Conservation (phyloP, 2,329 filamentous ascomycete species). For the Metarhizium anisopliae region DNA sequence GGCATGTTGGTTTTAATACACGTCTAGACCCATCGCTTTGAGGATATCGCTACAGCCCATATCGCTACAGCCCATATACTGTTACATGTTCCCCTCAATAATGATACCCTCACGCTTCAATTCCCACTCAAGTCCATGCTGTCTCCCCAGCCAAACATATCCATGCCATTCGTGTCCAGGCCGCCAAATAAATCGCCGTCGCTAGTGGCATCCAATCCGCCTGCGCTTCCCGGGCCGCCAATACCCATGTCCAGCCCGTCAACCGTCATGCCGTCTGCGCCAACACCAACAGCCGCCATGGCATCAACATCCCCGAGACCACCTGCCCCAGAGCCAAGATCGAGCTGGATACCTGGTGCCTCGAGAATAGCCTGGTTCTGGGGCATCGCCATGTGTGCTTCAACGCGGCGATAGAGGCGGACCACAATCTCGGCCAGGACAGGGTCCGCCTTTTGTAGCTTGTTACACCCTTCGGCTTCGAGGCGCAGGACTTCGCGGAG, state of each 20-base stretch:
- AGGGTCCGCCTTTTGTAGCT: conserved; percentile 46
- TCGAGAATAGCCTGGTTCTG: conserved; percentile 33
- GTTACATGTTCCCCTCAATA: no score
- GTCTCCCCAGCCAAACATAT: conserved; percentile 34
- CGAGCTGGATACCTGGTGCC: conserved; percentile 30
- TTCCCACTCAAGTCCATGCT: conserved; percentile 23
- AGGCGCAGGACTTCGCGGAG: conserved; percentile 51
- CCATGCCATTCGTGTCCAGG: conserved; percentile 29
- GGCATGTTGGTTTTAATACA: no score
- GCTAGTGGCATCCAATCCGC: conserved; percentile 19
- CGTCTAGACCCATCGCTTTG: neutral
- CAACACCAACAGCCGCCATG: conserved; percentile 33
- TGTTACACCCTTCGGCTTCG: conserved; percentile 49
- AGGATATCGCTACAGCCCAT: no score
- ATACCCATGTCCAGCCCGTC: conserved; percentile 39
- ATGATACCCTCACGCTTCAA: neutral
- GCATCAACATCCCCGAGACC: conserved; percentile 32
- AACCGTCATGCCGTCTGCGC: conserved; percentile 29
- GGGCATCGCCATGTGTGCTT: conserved; percentile 49
- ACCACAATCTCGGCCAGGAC: conserved; percentile 52
- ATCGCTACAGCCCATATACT: no score
- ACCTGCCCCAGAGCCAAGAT: conserved; percentile 27
- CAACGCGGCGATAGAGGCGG: conserved; percentile 54
- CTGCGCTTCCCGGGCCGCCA: conserved; percentile 24
- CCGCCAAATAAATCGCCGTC: conserved; percentile 31